phyloP scores from a whole-genome alignment of 2,329 filamentous ascomycete species.

The Raffaelea ambrosiae region DNA sequence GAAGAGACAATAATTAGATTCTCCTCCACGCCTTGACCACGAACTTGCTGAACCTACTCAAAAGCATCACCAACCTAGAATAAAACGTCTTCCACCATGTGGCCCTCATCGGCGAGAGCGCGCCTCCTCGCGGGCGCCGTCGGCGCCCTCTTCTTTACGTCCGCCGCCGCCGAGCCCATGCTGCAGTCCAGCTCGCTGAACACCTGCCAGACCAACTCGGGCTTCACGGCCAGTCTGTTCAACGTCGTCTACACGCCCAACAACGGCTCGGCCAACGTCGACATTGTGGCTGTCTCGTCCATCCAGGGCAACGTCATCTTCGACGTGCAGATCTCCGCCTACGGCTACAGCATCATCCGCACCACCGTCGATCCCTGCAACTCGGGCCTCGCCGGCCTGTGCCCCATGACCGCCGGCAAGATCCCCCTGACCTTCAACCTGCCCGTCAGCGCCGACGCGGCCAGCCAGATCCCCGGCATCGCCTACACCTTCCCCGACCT shows the following conservation, averaged over 20 bases:
- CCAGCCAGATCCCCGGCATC: constrained; percentile 61
- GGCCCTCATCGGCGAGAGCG: constrained; percentile 24
- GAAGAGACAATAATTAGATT: no score
- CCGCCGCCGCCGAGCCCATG: constrained; percentile 25
- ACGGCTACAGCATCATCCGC: constrained; percentile 59
- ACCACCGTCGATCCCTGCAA: constrained; percentile 62
- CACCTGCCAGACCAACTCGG: constrained; percentile 66
- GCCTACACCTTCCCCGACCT: constrained; percentile 77
- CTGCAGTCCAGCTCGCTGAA: constrained; percentile 52
- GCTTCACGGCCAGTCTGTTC: constrained; percentile 73
- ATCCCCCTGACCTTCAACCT: constrained; percentile 47
- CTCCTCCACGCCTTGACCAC: no score
- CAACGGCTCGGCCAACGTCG: constrained; percentile 56
- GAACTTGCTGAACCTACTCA: no score
- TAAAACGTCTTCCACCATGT: no score
- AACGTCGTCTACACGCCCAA: constrained; percentile 62
- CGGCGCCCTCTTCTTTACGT: constrained; percentile 13
- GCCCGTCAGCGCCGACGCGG: constrained; percentile 42
- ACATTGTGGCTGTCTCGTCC: constrained; percentile 64
- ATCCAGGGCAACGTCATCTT: constrained; percentile 68
- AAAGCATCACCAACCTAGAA: no score
- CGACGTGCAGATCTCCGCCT: constrained; percentile 61
- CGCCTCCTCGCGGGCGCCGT: constrained; percentile 36
- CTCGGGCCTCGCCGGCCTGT: constrained; percentile 57
- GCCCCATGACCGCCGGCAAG: constrained; percentile 70